These are phyloP conservation scores for Penicillium robsamsonii DNA, from an alignment of 495 filamentous ascomycete genomes.

Conservation along the genomic window DNA sequence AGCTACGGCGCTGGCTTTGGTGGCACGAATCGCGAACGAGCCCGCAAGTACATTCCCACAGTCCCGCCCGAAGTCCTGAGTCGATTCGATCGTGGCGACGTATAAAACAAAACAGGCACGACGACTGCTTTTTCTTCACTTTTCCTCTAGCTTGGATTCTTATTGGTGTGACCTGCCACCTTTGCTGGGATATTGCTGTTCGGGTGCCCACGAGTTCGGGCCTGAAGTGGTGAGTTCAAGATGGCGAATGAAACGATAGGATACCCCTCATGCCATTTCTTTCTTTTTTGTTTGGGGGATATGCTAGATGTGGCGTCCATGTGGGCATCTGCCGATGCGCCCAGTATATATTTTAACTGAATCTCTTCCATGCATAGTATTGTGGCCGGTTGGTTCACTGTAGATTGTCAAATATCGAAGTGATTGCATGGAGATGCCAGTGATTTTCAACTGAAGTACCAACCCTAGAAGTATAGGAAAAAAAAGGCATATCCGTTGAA, in stretches of 20 bases:
- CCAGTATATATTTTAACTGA: conserved; percentile 3
- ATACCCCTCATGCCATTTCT: not conserved
- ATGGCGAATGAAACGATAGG: not conserved
- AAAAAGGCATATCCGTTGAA: no score
- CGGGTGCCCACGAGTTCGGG: not conserved
- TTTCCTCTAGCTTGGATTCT: not conserved
- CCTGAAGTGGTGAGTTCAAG: not conserved
- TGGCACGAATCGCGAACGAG: conserved; percentile 85
- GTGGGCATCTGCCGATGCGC: not conserved
- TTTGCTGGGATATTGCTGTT: not conserved
- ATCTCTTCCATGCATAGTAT: conserved; percentile 2
- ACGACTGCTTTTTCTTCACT: not conserved
- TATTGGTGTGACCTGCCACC: not conserved
- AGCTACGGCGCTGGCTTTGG: conserved; percentile 94
- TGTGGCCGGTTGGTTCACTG: not conserved
- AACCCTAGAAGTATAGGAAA: no score
- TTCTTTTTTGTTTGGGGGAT: not conserved
- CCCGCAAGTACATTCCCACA: conserved; percentile 93
- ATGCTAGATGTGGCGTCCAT: not conserved
- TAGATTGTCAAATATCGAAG: not conserved
- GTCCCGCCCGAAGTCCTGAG: conserved; percentile 91
- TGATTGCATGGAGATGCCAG: not conserved
- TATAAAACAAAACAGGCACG: conserved; percentile 1
- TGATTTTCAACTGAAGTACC: no score
- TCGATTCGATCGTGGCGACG: conserved; percentile 70